A percentile compares a stretch with the other conserved stretches of the same genome.
Evolutionary conservation across 352 stramenopile genomes (phyloP).

Genomic region (Phytophthora podocarpi): DNA sequence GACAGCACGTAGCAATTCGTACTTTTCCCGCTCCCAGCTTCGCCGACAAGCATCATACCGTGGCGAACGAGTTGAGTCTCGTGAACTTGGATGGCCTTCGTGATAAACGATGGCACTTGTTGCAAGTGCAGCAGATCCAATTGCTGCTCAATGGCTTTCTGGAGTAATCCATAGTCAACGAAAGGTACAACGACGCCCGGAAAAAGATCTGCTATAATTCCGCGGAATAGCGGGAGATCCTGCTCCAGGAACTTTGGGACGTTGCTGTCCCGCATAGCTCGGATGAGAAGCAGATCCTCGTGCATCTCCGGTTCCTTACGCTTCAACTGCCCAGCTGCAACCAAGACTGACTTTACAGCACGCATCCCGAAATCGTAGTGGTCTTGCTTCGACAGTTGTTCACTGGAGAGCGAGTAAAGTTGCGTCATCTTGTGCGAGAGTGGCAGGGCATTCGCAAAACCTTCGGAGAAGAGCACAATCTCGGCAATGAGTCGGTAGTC

Average conservation of each 20-base stretch:
- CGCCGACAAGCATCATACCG: conserved; percentile 95
- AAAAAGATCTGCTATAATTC: conserved; percentile 95
- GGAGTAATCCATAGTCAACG: conserved; percentile 93
- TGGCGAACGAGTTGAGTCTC: conserved; percentile 92
- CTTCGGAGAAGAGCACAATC: conserved; percentile 95
- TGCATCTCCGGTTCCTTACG: conserved; percentile 94
- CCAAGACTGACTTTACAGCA: conserved; percentile 93
- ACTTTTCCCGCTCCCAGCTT: conserved; percentile 90
- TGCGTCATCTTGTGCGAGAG: conserved; percentile 96
- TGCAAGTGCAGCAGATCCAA: conserved; percentile 78
- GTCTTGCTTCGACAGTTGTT: conserved; percentile 95
- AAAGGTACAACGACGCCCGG: conserved; percentile 93
- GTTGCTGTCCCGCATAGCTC: conserved; percentile 96
- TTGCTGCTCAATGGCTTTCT: conserved; percentile 89
- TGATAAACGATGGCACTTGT: conserved; percentile 85
- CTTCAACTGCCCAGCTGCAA: conserved; percentile 94
- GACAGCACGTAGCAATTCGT: conserved; percentile 83
- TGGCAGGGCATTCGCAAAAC: conserved; percentile 92
- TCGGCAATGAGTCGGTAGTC: conserved; percentile 95
- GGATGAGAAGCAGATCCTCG: conserved; percentile 94
- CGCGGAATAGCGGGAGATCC: conserved; percentile 93
- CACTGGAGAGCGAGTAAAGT: conserved; percentile 92
- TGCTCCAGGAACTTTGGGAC: conserved; percentile 96
- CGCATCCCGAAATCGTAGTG: conserved; percentile 96
- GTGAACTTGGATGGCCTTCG: conserved; percentile 90